Evolutionary conservation across 2,329 filamentous ascomycete species (phyloP).

Genomic region (Penicillium sp.): DNA sequence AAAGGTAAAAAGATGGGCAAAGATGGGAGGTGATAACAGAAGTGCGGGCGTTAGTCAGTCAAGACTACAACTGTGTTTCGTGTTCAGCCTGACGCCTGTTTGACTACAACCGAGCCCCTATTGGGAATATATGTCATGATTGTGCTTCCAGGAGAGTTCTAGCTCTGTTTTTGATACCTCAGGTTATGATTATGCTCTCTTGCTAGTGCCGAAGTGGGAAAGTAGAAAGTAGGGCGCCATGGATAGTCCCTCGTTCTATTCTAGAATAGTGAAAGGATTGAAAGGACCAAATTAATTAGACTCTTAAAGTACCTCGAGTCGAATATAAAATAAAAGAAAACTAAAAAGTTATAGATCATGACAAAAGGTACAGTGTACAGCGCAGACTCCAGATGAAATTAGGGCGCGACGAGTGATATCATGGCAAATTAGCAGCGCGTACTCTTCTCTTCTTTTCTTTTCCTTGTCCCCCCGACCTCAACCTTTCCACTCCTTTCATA

Average conservation of each 20-base stretch:
- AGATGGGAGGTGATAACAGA: background rate
- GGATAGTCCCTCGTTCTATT: background rate
- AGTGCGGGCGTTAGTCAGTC: background rate
- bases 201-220: background rate
- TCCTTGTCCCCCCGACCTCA: background rate
- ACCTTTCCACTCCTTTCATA: conserved; percentile 2
- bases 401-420: conserved; percentile 19
- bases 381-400: background rate
- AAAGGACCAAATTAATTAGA: background rate
- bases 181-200: background rate
- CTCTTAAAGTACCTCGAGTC: too few relatives aligned
- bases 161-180: background rate
- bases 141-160: background rate
- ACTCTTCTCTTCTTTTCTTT: background rate
- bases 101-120: background rate
- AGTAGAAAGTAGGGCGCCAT: background rate
- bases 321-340: too few relatives aligned
- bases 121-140: background rate
- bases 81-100: background rate
- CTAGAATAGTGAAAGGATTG: too few relatives aligned
- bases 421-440: conserved; percentile 19
- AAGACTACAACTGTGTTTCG: background rate
- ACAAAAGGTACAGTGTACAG: background rate
- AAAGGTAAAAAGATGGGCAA: too few relatives aligned
- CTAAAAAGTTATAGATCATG: background rate